phyloP scores from a whole-genome alignment of 352 stramenopile genomes.

The Phytopythium kandeliae region DNA sequence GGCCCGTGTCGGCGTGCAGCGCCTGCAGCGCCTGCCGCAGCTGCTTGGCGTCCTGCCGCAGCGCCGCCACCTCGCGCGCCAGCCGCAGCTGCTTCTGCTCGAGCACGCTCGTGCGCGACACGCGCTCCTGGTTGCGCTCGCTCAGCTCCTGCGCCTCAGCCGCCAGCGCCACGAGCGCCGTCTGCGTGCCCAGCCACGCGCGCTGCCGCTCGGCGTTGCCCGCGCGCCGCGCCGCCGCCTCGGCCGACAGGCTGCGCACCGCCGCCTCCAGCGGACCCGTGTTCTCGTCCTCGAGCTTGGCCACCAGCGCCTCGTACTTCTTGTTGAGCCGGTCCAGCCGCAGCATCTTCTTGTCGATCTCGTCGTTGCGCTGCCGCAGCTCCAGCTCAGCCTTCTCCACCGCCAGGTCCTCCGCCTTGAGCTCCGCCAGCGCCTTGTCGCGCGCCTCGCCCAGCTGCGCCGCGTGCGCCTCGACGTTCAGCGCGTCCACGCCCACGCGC shows the following conservation, averaged over 20 bases:
- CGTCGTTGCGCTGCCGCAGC: slow-evolving; percentile 92
- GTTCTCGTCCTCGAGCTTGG: slow-evolving; percentile 86
- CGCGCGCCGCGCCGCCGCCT: slow-evolving; percentile 66
- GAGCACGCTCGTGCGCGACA: slow-evolving; percentile 86
- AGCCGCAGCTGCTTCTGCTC: slow-evolving; percentile 89
- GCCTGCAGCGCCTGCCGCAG: slow-evolving; percentile 53
- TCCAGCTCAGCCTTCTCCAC: slow-evolving; percentile 92
- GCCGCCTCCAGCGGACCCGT: slow-evolving; percentile 92
- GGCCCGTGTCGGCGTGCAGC: slow-evolving; percentile 91
- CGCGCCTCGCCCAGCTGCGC: slow-evolving; percentile 85
- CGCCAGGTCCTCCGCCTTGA: slow-evolving; percentile 84
- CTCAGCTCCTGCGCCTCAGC: slow-evolving; percentile 85
- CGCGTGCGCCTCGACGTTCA: slow-evolving; percentile 91
- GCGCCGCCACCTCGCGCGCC: slow-evolving; percentile 71
- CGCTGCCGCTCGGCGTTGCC: slow-evolving; percentile 82
- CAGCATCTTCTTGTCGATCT: slow-evolving; percentile 96
- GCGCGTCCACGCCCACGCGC: slow-evolving; percentile 85
- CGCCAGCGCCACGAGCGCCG: slow-evolving; percentile 81
- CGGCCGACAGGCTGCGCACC: slow-evolving; percentile 90
- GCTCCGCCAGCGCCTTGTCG: slow-evolving; percentile 63
- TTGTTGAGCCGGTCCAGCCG: slow-evolving; percentile 91
- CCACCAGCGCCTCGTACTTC: slow-evolving; percentile 92
- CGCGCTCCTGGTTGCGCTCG: slow-evolving; percentile 88
- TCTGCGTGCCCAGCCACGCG: slow-evolving; percentile 90
- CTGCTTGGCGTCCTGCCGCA: slow-evolving; percentile 82